These are phyloP conservation scores for Excoecaria agallocha DNA, from an alignment of 345 rosid genomes.

Conservation along the genomic window DNA sequence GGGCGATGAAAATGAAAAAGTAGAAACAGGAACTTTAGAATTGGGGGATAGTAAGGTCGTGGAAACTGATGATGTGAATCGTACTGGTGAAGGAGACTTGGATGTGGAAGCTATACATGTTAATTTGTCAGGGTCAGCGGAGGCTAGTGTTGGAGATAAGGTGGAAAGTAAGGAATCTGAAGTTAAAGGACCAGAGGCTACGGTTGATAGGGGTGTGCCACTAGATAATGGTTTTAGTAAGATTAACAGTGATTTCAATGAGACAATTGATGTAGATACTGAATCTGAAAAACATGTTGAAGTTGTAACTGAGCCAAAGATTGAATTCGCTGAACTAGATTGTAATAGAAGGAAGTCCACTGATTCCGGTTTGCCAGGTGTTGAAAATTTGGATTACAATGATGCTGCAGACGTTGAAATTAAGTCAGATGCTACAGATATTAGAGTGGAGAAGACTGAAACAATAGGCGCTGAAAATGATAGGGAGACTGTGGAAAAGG, in stretches of 20 bases:
- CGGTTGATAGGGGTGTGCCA: conserved; percentile 22
- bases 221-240: conserved; percentile 52
- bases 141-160: conserved; percentile 36
- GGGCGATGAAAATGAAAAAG: background rate
- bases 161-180: conserved; percentile 33
- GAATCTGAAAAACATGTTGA: conserved; percentile 27
- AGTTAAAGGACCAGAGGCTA: conserved; percentile 27
- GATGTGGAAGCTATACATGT: conserved; percentile 34
- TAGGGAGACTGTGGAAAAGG: conserved; percentile 21
- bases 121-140: conserved; percentile 27
- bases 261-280: conserved; percentile 18
- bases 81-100: conserved; percentile 32
- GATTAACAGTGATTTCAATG: conserved; percentile 28
- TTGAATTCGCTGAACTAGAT: conserved; percentile 21
- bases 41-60: conserved; percentile 21
- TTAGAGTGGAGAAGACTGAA: conserved; percentile 24
- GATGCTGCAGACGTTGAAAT: conserved; percentile 9
- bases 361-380: conserved; percentile 13
- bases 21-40: conserved; percentile 2
- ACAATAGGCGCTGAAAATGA: conserved; percentile 8
- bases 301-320: conserved; percentile 18
- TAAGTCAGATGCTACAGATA: conserved; percentile 11
- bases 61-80: conserved; percentile 37
- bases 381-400: background rate
- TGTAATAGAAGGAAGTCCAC: conserved; percentile 22